Evolutionary conservation across 805 yeast genomes (phyloP), one percentile per base, ranked within the genome.

Genomic region (Dipodascus geniculatus): DNA sequence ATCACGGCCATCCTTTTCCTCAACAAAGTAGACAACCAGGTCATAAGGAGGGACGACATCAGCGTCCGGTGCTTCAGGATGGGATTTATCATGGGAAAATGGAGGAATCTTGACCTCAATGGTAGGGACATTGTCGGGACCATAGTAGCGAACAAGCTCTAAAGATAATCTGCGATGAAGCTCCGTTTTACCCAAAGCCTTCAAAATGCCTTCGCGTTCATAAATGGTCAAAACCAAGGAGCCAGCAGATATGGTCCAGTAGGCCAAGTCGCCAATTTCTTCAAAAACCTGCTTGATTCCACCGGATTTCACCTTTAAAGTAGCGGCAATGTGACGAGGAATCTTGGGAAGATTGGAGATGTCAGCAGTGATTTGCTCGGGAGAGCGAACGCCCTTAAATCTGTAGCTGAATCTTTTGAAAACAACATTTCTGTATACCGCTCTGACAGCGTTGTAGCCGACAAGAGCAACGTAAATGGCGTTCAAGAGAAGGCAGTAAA

Each of bases 221-320:
- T 87, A 91, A 48, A 93, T 73, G 2, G 85, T 74, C 56, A 91
- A 72, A 55, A 73, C 70, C 44, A 81, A 80, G 51, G 89, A 79
- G 1, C 96, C 96, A n/a, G 91, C 81, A 33, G 95, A 84, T n/a
- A 87, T 67, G 42, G 88, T 77, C 99, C 99, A 93, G 3, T 93
- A 82, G 1, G 81, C 76, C 38, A 90, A 58, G 62, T 90, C 96
- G 49, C 90, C 78, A 3, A 83, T 77, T 61, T 87, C 87, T 59
- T 79, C 81, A 61, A 90, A 73, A 48, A 91, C 72, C 0, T 95
- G 96, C 56, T 83, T 87, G 48, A 84, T 68, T 1, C 97, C 97
- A 31, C 96, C 96, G 56, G 89, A 91, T 55, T 81, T 88, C 23
- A 83, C 77, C 63, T 81, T 82, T 54, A 93, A 69, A n/a, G 91